Conservation (phyloP, 352 stramenopile genomes). For the Globisporangium nunn region DNA sequence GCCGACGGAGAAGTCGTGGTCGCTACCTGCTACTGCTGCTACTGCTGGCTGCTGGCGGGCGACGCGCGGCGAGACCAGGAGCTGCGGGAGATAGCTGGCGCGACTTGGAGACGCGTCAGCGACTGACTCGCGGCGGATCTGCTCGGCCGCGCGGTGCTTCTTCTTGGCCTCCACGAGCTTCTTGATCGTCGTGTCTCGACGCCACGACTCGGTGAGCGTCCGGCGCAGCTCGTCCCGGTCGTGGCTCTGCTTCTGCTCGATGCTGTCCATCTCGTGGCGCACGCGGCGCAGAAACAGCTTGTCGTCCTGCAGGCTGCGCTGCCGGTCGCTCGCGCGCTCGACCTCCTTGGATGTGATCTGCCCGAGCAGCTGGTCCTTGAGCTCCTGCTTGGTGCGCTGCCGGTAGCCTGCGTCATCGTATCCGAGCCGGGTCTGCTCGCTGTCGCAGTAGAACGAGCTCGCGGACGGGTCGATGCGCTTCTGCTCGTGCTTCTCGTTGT, state of each 20-base stretch:
- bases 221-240: constrained; percentile 51
- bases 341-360: constrained; percentile 56
- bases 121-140: constrained; percentile 21
- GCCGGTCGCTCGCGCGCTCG: constrained; percentile 25
- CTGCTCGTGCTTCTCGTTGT: constrained; percentile 25
- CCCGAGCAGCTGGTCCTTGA: constrained; percentile 47
- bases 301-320: constrained; percentile 50
- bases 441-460: constrained; percentile 54
- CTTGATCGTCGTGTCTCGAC: constrained; percentile 44
- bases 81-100: constrained; percentile 17
- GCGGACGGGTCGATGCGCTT: constrained; percentile 29
- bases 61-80: constrained; percentile 18
- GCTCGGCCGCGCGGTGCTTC: constrained; percentile 44
- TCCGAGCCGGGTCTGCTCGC: constrained; percentile 39
- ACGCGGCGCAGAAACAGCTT: constrained; percentile 43
- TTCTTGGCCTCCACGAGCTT: constrained; percentile 56
- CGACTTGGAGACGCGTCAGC: background rate
- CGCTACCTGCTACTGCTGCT: constrained; percentile 16
- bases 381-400: constrained; percentile 32
- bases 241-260: constrained; percentile 45
- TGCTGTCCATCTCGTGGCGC: constrained; percentile 46
- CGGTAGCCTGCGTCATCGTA: constrained; percentile 43
- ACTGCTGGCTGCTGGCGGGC: background rate
- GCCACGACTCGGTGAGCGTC: constrained; percentile 54
- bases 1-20: constrained; percentile 70